Conservation (phyloP, 1,284 basidiomycete species). For the Ustilago esculenta region DNA sequence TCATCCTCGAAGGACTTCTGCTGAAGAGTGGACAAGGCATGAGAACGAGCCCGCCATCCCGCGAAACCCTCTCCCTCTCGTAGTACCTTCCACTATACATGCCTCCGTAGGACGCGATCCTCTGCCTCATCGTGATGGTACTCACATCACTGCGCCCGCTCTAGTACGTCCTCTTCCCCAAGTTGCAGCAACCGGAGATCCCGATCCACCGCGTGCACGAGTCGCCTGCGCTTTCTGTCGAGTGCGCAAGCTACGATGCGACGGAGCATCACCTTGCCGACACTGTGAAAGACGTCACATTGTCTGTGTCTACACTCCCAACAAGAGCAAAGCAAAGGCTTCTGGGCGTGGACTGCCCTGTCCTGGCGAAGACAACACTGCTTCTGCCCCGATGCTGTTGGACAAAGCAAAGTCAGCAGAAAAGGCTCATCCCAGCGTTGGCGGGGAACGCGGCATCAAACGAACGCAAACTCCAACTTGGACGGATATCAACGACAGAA, state of each 20-base stretch:
- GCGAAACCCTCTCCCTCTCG: background rate
- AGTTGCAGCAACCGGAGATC: slow-evolving; percentile 1
- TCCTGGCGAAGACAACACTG: background rate
- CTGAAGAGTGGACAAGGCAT: slow-evolving; percentile 26
- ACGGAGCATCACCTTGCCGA: slow-evolving; percentile 41
- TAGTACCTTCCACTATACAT: background rate
- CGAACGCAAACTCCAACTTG: background rate
- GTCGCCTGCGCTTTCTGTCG: slow-evolving; percentile 48
- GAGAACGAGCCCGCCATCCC: slow-evolving; percentile 1
- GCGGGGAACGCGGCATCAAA: slow-evolving; percentile 13
- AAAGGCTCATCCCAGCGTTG: background rate
- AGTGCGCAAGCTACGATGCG: slow-evolving; percentile 44
- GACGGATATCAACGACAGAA: background rate
- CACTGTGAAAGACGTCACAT: slow-evolving; percentile 45
- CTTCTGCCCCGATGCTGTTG: background rate
- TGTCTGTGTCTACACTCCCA: slow-evolving; percentile 35
- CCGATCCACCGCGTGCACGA: slow-evolving; percentile 42
- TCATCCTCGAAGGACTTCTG: slow-evolving; percentile 11
- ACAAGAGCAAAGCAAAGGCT: slow-evolving; percentile 26
- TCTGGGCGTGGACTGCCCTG: slow-evolving; percentile 1
- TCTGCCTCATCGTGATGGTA: slow-evolving; percentile 3
- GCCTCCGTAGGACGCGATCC: background rate
- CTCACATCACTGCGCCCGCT: background rate
- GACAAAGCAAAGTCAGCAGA: background rate
- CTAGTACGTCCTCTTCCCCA: background rate